Conservation (phyloP, 2,329 filamentous ascomycete genomes). For the Penicillium paneum region DNA sequence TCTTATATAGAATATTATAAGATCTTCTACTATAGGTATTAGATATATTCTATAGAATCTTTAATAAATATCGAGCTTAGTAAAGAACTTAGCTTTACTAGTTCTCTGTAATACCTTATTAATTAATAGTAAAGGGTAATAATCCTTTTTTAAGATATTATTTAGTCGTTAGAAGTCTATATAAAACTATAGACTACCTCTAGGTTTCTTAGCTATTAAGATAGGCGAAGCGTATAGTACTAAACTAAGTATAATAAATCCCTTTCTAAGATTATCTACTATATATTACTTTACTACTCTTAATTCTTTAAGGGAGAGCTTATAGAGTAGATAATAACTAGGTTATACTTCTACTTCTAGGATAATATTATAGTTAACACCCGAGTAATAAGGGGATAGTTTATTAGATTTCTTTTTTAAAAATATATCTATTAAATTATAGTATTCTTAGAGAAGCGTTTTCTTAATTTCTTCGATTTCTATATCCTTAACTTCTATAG, state of each 20-base stretch:
- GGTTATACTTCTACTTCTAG: not conserved
- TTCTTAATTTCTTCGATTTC: too few species aligned
- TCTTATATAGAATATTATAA: not conserved
- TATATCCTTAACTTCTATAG: too few species aligned
- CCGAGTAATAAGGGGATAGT: not conserved
- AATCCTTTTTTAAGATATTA: not conserved
- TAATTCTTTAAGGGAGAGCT: fast-evolving
- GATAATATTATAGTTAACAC: not conserved
- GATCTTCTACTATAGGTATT: not conserved
- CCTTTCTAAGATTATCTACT: not conserved
- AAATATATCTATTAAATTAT: too few species aligned
- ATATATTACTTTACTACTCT: not conserved
- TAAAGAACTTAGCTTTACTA: not conserved
- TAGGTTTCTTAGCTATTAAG: not conserved
- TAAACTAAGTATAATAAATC: not conserved
- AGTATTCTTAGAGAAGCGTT: too few species aligned
- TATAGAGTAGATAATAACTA: not conserved
- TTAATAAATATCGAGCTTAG: not conserved
- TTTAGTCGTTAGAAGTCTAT: not conserved
- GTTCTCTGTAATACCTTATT: not conserved
- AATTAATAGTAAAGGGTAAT: not conserved
- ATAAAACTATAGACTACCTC: not conserved
- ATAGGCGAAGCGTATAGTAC: fast-evolving
- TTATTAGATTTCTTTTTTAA: too few species aligned
- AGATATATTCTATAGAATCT: not conserved